These are phyloP conservation scores for Moricandia moricandioides DNA, from an alignment of 345 rosid genomes.

Conservation along the genomic window DNA sequence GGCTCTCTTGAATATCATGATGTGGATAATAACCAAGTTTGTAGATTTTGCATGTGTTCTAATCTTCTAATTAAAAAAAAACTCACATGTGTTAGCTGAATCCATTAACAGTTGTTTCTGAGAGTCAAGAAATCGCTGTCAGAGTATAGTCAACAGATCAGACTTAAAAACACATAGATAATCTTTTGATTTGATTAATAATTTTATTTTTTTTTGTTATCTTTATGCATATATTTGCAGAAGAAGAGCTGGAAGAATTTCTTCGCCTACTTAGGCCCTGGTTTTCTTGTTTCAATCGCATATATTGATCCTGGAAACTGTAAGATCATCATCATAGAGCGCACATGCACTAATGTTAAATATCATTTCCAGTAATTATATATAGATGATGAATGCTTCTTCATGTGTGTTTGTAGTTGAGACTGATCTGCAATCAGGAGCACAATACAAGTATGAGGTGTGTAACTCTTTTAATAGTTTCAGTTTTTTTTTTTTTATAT, in stretches of 20 bases:
- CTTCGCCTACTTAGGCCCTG: conserved; percentile 89
- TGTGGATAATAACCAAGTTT: neutral
- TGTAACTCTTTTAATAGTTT: neutral
- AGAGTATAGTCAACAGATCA: conserved; percentile 12
- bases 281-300: conserved; percentile 93
- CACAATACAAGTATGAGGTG: conserved; percentile 80
- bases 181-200: neutral
- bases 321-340: conserved; percentile 34
- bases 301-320: conserved; percentile 98
- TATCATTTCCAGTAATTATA: neutral
- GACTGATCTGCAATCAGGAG: conserved; percentile 95
- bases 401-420: conserved; percentile 60
- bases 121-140: neutral
- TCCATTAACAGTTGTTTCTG: neutral
- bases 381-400: neutral
- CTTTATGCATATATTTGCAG: conserved; percentile 43
- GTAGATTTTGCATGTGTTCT: neutral
- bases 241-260: conserved; percentile 88
- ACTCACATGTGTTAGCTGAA: neutral
- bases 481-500: neutral
- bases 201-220: neutral
- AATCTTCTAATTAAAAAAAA: neutral
- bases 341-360: neutral
- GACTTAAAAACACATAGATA: neutral
- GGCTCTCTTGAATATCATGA: neutral